Percentiles rank a stretch among this genome's conserved stretches.
Conservation (phyloP, 441 rosid genomes). For the Adansonia madagascariensis region DNA sequence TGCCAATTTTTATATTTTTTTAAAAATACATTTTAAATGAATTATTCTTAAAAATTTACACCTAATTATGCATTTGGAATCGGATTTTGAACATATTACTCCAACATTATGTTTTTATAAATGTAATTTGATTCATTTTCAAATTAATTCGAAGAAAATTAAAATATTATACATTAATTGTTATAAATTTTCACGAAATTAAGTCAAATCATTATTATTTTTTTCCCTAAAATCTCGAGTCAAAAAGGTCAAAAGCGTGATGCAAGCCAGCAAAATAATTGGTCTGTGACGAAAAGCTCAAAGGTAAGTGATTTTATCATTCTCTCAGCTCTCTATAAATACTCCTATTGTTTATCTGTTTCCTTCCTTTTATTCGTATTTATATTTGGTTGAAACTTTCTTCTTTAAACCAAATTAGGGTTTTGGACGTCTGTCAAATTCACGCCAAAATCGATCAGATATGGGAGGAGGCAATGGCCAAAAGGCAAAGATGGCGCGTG, state of each 20-base stretch:
- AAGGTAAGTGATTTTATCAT: background rate
- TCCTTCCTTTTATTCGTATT: background rate
- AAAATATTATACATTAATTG: too few relatives aligned
- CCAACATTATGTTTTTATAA: too few relatives aligned
- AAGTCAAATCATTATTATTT: too few relatives aligned
- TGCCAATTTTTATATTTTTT: too few relatives aligned
- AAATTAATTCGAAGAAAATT: too few relatives aligned
- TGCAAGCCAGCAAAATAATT: background rate
- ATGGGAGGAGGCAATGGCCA: slow-evolving; percentile 60
- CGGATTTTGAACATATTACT: too few relatives aligned
- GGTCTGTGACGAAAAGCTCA: slow-evolving; percentile 6
- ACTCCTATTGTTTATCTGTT: background rate
- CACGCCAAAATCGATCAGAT: slow-evolving; percentile 12
- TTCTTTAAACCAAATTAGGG: slow-evolving; percentile 22
- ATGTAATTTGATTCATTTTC: too few relatives aligned
- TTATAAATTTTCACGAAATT: too few relatives aligned
- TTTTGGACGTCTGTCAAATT: slow-evolving; percentile 12
- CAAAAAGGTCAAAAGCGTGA: background rate
- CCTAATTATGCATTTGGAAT: too few relatives aligned
- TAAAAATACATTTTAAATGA: too few relatives aligned
- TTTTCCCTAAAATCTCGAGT: too few relatives aligned
- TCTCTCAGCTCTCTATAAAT: background rate
- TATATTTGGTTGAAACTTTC: background rate
- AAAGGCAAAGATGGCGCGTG: slow-evolving; percentile 53
- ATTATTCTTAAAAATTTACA: too few relatives aligned